Evolutionary conservation across 495 filamentous ascomycete genomes (phyloP).

Genomic region (Penicillium soppii): DNA sequence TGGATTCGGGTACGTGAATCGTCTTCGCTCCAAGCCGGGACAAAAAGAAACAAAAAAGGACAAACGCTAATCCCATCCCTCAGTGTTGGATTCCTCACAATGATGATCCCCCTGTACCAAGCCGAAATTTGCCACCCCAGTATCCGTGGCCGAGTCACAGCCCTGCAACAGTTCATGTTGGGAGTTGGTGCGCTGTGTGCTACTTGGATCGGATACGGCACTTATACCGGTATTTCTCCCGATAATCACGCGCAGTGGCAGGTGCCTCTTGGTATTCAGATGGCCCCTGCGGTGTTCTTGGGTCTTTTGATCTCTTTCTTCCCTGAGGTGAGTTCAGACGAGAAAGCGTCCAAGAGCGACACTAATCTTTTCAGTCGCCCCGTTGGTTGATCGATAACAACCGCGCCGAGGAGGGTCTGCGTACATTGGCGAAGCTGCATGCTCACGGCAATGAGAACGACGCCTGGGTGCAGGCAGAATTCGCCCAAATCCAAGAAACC

Average conservation of each 20-base stretch:
- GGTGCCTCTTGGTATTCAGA: slow-evolving; percentile 41
- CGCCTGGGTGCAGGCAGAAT: slow-evolving; percentile 45
- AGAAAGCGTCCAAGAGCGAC: background rate
- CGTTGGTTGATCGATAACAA: slow-evolving; percentile 56
- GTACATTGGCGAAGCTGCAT: slow-evolving; percentile 51
- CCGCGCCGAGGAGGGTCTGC: slow-evolving; percentile 46
- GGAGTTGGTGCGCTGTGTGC: slow-evolving; percentile 43
- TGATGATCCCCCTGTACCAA: slow-evolving; percentile 48
- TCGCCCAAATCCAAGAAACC: slow-evolving; percentile 39
- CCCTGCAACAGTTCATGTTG: slow-evolving; percentile 47
- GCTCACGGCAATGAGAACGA: slow-evolving; percentile 44
- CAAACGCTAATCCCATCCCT: background rate
- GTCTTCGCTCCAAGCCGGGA: slow-evolving; percentile 5
- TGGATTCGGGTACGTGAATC: slow-evolving; percentile 52
- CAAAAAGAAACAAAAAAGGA: no score
- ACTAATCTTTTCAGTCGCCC: slow-evolving; percentile 38
- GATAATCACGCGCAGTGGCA: slow-evolving; percentile 42
- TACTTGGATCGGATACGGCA: slow-evolving; percentile 45
- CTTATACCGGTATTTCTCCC: slow-evolving; percentile 50
- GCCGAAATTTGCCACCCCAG: slow-evolving; percentile 45
- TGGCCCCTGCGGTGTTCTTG: slow-evolving; percentile 41
- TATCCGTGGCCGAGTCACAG: slow-evolving; percentile 44
- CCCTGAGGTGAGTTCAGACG: slow-evolving; percentile 42
- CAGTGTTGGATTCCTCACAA: slow-evolving; percentile 61
- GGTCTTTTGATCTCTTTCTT: slow-evolving; percentile 43